Conservation (phyloP, 805 yeast genomes). For the Geotrichum ghanense region DNA sequence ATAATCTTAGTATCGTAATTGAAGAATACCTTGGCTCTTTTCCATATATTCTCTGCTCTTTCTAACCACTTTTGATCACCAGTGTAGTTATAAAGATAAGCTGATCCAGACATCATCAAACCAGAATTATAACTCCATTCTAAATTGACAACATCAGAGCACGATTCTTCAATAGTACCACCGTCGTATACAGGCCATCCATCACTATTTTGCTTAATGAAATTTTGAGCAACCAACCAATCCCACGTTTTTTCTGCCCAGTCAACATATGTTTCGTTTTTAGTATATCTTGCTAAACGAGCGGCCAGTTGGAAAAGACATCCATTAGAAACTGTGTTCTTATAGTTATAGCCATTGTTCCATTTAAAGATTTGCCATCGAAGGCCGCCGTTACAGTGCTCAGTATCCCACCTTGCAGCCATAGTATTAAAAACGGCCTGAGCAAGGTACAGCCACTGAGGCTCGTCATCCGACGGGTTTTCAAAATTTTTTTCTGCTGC, state of each 20-base stretch:
- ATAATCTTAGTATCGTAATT: constrained; percentile 36
- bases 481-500: constrained; percentile 79
- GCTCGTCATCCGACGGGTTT: constrained; percentile 47
- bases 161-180: constrained; percentile 35
- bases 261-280: constrained; percentile 56
- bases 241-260: constrained; percentile 64
- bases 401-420: constrained; percentile 66
- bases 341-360: constrained; percentile 81
- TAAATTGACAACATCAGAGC: constrained; percentile 37
- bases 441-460: constrained; percentile 65
- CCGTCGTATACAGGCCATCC: constrained; percentile 57
- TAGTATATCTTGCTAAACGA: constrained; percentile 68
- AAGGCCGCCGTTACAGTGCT: constrained; percentile 60
- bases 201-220: constrained; percentile 26
- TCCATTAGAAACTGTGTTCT: constrained; percentile 82
- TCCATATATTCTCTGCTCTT: constrained; percentile 39
- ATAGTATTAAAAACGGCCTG: constrained; percentile 84
- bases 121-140: constrained; percentile 76
- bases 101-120: constrained; percentile 54
- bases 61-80: constrained; percentile 46
- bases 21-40: constrained; percentile 35
- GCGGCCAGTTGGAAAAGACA: constrained; percentile 73
- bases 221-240: constrained; percentile 47
- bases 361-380: constrained; percentile 89
- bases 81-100: constrained; percentile 55